phyloP scores from a whole-genome alignment of 306 rosid genomes.

The Corylus americana region DNA sequence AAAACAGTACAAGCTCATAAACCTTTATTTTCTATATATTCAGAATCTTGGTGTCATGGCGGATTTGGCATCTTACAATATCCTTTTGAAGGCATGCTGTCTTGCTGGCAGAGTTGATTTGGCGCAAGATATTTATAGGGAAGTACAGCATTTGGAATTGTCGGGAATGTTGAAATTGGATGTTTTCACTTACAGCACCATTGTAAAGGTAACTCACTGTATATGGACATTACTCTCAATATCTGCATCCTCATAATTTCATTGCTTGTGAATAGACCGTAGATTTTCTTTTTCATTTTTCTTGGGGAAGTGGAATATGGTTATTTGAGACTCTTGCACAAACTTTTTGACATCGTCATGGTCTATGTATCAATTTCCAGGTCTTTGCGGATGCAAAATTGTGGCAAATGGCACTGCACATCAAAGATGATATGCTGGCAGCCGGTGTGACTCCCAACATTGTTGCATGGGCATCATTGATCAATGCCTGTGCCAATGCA shows the following conservation, averaged over 20 bases:
- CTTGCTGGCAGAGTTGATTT: slow-evolving; percentile 93
- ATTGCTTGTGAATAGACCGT: slow-evolving; percentile 19
- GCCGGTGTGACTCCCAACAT: slow-evolving; percentile 81
- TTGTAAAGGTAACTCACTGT: slow-evolving; percentile 66
- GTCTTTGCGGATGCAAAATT: slow-evolving; percentile 82
- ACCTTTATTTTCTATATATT: slow-evolving; percentile 33
- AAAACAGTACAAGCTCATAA: slow-evolving; percentile 17
- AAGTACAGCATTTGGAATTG: slow-evolving; percentile 79
- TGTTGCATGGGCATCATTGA: slow-evolving; percentile 88
- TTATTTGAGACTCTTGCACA: slow-evolving; percentile 3
- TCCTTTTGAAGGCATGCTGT: slow-evolving; percentile 89
- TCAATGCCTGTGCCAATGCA: slow-evolving; percentile 94
- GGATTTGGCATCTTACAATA: slow-evolving; percentile 85
- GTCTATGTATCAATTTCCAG: slow-evolving; percentile 50
- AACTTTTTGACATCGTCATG: slow-evolving; percentile 27
- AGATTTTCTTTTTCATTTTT: slow-evolving; percentile 15
- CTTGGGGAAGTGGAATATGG: not conserved
- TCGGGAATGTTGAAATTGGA: slow-evolving; percentile 73
- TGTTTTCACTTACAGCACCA: slow-evolving; percentile 97
- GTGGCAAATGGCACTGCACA: slow-evolving; percentile 85
- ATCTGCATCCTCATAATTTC: not conserved
- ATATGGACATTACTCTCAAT: slow-evolving; percentile 15
- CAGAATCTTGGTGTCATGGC: slow-evolving; percentile 75
- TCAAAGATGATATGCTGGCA: slow-evolving; percentile 82
- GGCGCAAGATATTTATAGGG: slow-evolving; percentile 81